Evolutionary conservation across 768 basidiomycete species (phyloP), one percentile per base, ranked within the genome.

Genomic region (Leccinum barrowsii): DNA sequence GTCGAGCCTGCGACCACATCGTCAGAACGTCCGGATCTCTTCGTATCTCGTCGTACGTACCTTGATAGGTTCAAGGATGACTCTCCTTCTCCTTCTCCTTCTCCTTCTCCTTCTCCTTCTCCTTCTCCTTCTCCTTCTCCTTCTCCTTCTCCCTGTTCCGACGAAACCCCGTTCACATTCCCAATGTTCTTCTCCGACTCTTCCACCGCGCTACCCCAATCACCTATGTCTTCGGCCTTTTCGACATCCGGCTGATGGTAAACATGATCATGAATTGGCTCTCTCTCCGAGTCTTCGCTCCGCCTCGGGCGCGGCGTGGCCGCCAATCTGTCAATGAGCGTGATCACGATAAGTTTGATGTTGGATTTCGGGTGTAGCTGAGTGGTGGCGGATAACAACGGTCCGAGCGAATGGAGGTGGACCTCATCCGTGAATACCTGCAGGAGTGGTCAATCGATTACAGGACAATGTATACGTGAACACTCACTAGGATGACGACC

Each of bases 391-490:
- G 91, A 90, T 24, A 98, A 84, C 84, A 99, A 98, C 1, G 93
- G 93, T 0, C 91, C 91, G n/a, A 99, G 86, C 0, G 93, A 87
- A 67, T 96, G 90, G 0, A 99, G 83, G 69, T 99, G 97, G 76
- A 98, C 98, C 71, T 98, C 96, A 73, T 98, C 95, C 12, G 96
- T 94, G 74, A 99, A 98, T 17, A 99, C 96, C 92, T 94, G 63
- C 15, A 50, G 24, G 24, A 12, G 19, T 47, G 4, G 54, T 24
- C 2, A 13, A 15, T n/a, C 42, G 4, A 44, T 30, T 5, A 8
- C 7, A 19, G 4, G 7, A 19, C 50, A 46, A 7, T 11, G 10
- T 30, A 30, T 30, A 30, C 30, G 50, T n/a, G 19, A 12, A 34
- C 7, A 44, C 82, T 37, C 58, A 90, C 93, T 99, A 97, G 64